Evolutionary conservation across 23 red algal species (phyloP).

Genomic region (Gracilaria vermiculophylla): DNA sequence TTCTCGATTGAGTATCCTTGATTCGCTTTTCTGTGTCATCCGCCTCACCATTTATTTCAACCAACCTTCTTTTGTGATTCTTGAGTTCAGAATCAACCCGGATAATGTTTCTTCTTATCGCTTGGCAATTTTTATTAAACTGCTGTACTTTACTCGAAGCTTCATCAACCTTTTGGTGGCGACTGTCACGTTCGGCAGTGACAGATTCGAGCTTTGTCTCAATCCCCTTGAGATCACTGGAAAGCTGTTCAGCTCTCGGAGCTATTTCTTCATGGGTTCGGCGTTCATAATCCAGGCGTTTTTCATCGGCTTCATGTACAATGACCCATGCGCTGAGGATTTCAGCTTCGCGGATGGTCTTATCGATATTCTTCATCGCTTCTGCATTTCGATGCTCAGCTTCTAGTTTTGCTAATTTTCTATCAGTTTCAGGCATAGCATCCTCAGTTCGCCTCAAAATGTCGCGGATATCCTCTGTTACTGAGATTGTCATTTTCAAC

Average conservation of each 20-base stretch:
- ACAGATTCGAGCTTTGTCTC: constrained; percentile 4
- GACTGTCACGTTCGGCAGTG: neutral
- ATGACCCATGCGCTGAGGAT: constrained; percentile 62
- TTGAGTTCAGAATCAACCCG: constrained; percentile 15
- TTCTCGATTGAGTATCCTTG: constrained; percentile 12
- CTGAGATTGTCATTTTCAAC: constrained; percentile 50
- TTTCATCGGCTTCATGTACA: constrained; percentile 57
- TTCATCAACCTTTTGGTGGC: constrained; percentile 23
- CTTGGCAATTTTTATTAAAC: constrained; percentile 13
- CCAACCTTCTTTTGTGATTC: neutral
- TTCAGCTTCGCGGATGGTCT: constrained; percentile 10
- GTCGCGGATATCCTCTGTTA: constrained; percentile 16
- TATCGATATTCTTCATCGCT: constrained; percentile 58
- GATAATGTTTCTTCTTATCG: neutral
- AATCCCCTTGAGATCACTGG: neutral
- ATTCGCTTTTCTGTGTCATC: constrained; percentile 4
- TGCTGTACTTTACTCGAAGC: constrained; percentile 2
- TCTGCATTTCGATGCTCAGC: constrained; percentile 43
- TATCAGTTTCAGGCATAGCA: constrained; percentile 37
- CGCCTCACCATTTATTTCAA: constrained; percentile 23
- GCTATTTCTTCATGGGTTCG: constrained; percentile 28
- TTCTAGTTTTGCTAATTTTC: constrained; percentile 51
- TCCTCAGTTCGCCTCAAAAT: constrained; percentile 41
- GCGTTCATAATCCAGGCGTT: constrained; percentile 5
- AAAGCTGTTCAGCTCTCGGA: constrained; percentile 39